These are phyloP conservation scores for Huntiella bhutanensis DNA, from an alignment of 2,329 filamentous ascomycete genomes.

Conservation along the genomic window DNA sequence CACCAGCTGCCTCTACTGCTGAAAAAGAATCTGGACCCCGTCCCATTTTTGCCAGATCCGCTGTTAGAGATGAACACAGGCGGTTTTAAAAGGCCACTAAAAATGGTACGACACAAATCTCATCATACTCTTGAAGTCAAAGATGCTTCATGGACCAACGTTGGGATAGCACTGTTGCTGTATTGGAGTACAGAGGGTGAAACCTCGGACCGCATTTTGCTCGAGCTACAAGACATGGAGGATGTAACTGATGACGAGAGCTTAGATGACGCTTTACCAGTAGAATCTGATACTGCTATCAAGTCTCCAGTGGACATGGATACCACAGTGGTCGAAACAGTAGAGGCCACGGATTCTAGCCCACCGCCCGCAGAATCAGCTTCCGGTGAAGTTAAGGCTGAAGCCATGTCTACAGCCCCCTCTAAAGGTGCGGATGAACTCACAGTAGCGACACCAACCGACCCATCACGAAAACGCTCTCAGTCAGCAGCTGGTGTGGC, in stretches of 20 bases:
- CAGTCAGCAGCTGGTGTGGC: constrained; percentile 41
- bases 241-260: constrained; percentile 5
- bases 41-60: constrained; percentile 41
- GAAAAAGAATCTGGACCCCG: constrained; percentile 37
- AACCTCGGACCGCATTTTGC: constrained; percentile 5
- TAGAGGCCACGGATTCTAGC: not conserved
- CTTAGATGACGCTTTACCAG: not conserved
- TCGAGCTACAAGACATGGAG: constrained; percentile 4
- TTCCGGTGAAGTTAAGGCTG: not conserved
- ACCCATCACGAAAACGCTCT: constrained; percentile 32
- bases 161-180: constrained; percentile 19
- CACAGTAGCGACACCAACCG: not conserved
- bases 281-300: constrained; percentile 1
- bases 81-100: not conserved
- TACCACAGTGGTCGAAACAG: not conserved
- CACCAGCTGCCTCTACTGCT: constrained; percentile 32
- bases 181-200: constrained; percentile 13
- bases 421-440: too few species aligned
- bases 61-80: constrained; percentile 19
- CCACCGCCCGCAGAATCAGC: not conserved
- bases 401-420: not conserved
- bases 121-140: constrained; percentile 6
- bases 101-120: not conserved
- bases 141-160: constrained; percentile 18
- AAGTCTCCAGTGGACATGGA: not conserved